phyloP scores from a whole-genome alignment of 2,329 filamentous ascomycete species.

The Spiromastix sp. region DNA sequence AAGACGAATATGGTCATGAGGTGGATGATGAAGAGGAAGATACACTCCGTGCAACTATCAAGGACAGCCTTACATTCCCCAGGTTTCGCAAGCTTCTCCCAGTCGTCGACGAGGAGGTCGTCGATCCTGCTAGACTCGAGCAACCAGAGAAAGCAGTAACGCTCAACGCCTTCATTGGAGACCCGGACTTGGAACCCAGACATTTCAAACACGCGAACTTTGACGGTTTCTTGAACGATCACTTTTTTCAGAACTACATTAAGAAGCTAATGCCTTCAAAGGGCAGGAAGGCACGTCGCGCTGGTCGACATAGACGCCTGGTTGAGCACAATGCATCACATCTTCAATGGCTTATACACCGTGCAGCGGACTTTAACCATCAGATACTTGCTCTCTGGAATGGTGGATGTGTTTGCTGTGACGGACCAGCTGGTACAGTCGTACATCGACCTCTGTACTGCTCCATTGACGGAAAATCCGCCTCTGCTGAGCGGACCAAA shows the following conservation, averaged over 20 bases:
- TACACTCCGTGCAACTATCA: no score
- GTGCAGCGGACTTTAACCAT: constrained; percentile 7
- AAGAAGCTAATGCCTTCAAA: background rate
- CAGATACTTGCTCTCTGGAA: constrained; percentile 8
- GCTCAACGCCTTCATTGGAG: constrained; percentile 12
- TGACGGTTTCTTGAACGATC: constrained; percentile 3
- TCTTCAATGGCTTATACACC: constrained; percentile 7
- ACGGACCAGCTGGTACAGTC: constrained; percentile 1
- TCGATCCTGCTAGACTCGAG: no score
- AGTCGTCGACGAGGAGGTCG: no score
- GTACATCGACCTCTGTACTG: constrained; percentile 10
- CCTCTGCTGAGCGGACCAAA: constrained; percentile 7
- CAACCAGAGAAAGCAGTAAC: no score
- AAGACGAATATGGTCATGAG: no score
- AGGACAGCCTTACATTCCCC: no score
- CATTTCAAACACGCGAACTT: constrained; percentile 7
- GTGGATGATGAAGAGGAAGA: no score
- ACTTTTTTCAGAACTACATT: constrained; percentile 3
- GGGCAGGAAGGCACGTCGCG: background rate
- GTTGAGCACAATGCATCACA: constrained; percentile 4
- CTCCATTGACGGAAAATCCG: constrained; percentile 8
- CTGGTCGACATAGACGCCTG: no score
- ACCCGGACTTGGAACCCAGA: constrained; percentile 2
- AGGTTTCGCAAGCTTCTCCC: no score
- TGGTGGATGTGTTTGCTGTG: constrained; percentile 8